Conservation (phyloP, 2,329 filamentous ascomycete genomes). For the Blumeria hordei region DNA sequence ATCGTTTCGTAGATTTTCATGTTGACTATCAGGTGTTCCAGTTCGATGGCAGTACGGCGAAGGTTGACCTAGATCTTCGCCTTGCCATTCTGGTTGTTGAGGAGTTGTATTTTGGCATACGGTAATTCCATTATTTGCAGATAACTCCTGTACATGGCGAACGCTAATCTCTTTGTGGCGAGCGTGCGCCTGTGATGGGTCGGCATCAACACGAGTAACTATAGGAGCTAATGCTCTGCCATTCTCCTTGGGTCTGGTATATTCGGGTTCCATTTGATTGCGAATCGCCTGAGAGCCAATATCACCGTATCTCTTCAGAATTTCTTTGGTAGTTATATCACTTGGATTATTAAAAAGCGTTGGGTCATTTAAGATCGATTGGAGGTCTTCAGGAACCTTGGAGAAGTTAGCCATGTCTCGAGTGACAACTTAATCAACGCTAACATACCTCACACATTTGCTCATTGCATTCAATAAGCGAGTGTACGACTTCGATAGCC, state of each 20-base stretch:
- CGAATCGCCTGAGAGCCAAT: constrained; percentile 29
- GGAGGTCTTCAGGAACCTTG: constrained; percentile 80
- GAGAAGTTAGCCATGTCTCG: constrained; percentile 9
- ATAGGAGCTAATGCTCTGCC: constrained; percentile 23
- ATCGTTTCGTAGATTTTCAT: constrained; percentile 9
- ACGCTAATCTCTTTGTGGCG: constrained; percentile 72
- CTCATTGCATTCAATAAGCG: constrained; percentile 79
- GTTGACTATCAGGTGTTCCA: constrained; percentile 15
- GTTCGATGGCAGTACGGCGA: constrained; percentile 10
- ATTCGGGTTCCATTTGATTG: constrained; percentile 33
- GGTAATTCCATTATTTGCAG: constrained; percentile 14
- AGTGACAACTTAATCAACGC: background rate
- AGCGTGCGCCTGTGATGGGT: constrained; percentile 43
- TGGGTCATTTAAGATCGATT: constrained; percentile 64
- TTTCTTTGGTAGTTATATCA: constrained; percentile 91
- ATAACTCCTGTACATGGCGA: constrained; percentile 46
- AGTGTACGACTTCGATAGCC: constrained; percentile 79
- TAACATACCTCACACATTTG: constrained; percentile 78
- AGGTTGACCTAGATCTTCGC: constrained; percentile 11
- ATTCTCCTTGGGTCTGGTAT: constrained; percentile 28
- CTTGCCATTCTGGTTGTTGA: constrained; percentile 21
- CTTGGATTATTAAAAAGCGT: constrained; percentile 57
- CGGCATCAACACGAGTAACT: constrained; percentile 57
- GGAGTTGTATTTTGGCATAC: constrained; percentile 24
- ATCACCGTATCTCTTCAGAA: constrained; percentile 78